Conservation (phyloP, 2,329 filamentous ascomycete species). For the Monilinia vaccinii-corymbosi region DNA sequence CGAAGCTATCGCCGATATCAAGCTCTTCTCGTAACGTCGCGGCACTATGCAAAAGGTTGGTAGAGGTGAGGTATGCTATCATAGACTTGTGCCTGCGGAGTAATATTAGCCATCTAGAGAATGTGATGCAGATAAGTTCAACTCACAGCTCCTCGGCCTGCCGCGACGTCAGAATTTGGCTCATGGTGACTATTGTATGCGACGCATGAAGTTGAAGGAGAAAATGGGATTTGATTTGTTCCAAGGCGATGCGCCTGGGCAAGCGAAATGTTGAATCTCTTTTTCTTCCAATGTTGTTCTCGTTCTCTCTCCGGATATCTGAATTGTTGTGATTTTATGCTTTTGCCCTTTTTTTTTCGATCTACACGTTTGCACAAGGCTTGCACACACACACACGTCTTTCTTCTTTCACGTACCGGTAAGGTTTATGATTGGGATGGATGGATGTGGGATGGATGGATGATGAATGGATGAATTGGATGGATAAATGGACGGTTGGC, state of each 20-base stretch:
- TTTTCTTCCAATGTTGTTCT: no score
- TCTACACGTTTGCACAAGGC: constrained; percentile 5
- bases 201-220: constrained; percentile 10
- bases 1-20: constrained; percentile 60
- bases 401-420: neutral
- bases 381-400: constrained; percentile 3
- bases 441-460: neutral
- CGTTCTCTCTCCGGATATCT: neutral
- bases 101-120: constrained; percentile 17
- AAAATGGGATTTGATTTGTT: constrained; percentile 1
- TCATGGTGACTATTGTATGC: constrained; percentile 44
- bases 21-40: constrained; percentile 67
- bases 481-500: no score
- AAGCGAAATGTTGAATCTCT: constrained; percentile 5
- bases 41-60: constrained; percentile 61
- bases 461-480: no score
- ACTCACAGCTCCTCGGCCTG: constrained; percentile 86
- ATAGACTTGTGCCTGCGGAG: constrained; percentile 76
- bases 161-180: constrained; percentile 63
- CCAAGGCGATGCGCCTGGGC: constrained; percentile 20
- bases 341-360: neutral
- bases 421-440: neutral
- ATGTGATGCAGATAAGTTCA: constrained; percentile 8
- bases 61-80: constrained; percentile 74
- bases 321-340: constrained; percentile 8